Percentiles rank a stretch among this genome's conserved stretches.
These are phyloP conservation scores for Alternaria novae-zelandiae DNA, from an alignment of 2,329 filamentous ascomycete species.

Conservation along the genomic window DNA sequence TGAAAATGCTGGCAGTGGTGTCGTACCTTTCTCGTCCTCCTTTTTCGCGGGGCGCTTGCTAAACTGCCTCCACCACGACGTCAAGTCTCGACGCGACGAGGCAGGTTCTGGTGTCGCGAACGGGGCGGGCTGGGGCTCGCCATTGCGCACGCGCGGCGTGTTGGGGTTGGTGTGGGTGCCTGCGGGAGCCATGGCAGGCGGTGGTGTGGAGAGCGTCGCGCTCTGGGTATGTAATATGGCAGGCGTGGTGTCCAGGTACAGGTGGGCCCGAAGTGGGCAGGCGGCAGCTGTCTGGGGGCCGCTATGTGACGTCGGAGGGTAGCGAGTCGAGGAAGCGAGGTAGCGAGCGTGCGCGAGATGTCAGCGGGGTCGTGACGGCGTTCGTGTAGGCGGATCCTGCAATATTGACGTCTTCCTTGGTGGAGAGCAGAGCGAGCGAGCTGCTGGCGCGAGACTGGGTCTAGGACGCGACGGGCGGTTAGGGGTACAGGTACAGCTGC, in stretches of 20 bases:
- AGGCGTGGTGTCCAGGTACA: constrained; percentile 23
- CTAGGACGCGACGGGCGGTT: constrained; percentile 15
- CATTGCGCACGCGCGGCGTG: constrained; percentile 52
- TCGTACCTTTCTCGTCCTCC: constrained; percentile 67
- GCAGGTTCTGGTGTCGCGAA: constrained; percentile 67
- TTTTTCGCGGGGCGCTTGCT: constrained; percentile 68
- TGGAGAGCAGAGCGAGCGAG: not conserved
- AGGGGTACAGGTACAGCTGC: constrained; percentile 16
- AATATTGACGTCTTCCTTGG: not conserved
- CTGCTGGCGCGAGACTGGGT: not conserved
- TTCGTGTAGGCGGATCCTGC: not conserved
- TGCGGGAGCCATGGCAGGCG: constrained; percentile 47
- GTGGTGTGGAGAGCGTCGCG: constrained; percentile 31
- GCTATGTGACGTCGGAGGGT: constrained; percentile 21
- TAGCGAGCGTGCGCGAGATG: constrained; percentile 7
- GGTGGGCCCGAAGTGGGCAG: constrained; percentile 32
- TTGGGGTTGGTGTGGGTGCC: constrained; percentile 45
- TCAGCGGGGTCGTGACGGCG: constrained; percentile 4
- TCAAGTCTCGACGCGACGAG: constrained; percentile 84
- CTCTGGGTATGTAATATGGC: constrained; percentile 28
- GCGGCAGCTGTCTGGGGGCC: constrained; percentile 33
- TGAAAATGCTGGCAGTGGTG: not conserved
- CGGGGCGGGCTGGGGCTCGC: constrained; percentile 51
- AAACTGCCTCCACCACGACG: constrained; percentile 98
- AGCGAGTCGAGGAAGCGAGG: not conserved